phyloP scores from a whole-genome alignment of 140 eudicot genomes.

The Artemisia princeps region DNA sequence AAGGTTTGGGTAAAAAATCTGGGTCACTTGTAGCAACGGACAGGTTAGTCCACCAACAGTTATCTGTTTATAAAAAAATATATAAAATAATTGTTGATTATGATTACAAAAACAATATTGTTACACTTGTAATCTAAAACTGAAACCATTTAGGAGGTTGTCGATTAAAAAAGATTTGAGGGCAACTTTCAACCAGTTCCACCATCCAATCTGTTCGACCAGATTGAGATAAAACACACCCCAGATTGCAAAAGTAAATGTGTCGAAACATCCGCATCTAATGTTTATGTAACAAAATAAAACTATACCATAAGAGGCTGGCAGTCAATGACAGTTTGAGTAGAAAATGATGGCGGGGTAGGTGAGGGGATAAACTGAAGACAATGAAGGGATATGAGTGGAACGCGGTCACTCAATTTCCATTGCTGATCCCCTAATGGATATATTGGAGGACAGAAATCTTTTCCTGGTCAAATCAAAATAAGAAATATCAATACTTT shows the following conservation, averaged over 20 bases:
- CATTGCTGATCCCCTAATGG: slow-evolving; percentile 72
- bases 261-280: neutral
- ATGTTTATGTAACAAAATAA: slow-evolving; percentile 1
- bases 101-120: slow-evolving; percentile 8
- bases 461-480: slow-evolving; percentile 47
- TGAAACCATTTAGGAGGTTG: neutral
- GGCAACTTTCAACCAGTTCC: neutral
- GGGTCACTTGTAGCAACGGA: too few relatives aligned
- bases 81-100: neutral
- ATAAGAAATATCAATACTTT: slow-evolving; percentile 9
- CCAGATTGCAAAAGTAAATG: neutral
- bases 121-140: neutral
- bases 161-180: neutral
- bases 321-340: slow-evolving; percentile 76
- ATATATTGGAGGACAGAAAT: slow-evolving; percentile 83
- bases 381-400: slow-evolving; percentile 59
- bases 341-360: slow-evolving; percentile 63
- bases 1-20: neutral
- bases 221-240: slow-evolving; percentile 9
- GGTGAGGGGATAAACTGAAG: slow-evolving; percentile 82
- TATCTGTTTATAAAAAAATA: too few relatives aligned
- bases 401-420: slow-evolving; percentile 51
- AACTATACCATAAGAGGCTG: slow-evolving; percentile 76
- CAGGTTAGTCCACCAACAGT: too few relatives aligned
- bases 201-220: slow-evolving; percentile 1